Conservation (phyloP, 306 rosid genomes). For the Astragalus glycyphyllos region DNA sequence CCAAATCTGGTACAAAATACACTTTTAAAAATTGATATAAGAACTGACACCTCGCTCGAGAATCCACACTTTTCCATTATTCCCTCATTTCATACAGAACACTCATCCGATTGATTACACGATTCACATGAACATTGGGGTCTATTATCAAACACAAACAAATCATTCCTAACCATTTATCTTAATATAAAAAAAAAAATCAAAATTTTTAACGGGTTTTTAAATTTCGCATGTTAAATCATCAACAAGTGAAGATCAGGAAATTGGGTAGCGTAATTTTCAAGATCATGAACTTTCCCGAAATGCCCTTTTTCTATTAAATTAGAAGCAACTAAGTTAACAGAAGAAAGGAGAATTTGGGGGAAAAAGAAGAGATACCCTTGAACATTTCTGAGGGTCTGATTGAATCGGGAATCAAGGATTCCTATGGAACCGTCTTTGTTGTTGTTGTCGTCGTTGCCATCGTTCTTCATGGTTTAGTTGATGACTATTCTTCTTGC, state of each 20-base stretch:
- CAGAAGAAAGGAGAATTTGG: slow-evolving; percentile 22
- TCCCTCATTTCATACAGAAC: too few relatives aligned
- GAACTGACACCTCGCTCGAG: too few relatives aligned
- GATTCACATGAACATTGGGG: too few relatives aligned
- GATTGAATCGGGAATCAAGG: slow-evolving; percentile 83
- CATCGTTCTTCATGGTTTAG: slow-evolving; percentile 58
- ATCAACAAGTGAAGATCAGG: slow-evolving; percentile 36
- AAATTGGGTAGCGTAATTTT: slow-evolving; percentile 20
- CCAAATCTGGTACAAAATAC: too few relatives aligned
- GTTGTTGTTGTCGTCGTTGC: slow-evolving; percentile 43
- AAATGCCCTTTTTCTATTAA: slow-evolving; percentile 7
- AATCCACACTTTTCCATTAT: too few relatives aligned
- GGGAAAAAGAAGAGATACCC: slow-evolving; percentile 55
- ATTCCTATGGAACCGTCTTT: slow-evolving; percentile 58
- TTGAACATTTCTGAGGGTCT: slow-evolving; percentile 93
- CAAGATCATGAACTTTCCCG: slow-evolving; percentile 32
- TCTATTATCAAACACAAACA: too few relatives aligned
- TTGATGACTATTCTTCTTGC: background rate
- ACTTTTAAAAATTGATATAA: too few relatives aligned
- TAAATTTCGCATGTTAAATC: slow-evolving; percentile 12
- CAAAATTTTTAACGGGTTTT: slow-evolving; percentile 19
- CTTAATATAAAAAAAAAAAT: background rate
- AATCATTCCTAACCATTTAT: slow-evolving; percentile 36
- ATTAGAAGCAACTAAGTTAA: slow-evolving; percentile 30
- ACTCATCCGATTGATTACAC: too few relatives aligned